phyloP scores from a whole-genome alignment of 2,329 filamentous ascomycete species.

The Trichoderma harzianum region DNA sequence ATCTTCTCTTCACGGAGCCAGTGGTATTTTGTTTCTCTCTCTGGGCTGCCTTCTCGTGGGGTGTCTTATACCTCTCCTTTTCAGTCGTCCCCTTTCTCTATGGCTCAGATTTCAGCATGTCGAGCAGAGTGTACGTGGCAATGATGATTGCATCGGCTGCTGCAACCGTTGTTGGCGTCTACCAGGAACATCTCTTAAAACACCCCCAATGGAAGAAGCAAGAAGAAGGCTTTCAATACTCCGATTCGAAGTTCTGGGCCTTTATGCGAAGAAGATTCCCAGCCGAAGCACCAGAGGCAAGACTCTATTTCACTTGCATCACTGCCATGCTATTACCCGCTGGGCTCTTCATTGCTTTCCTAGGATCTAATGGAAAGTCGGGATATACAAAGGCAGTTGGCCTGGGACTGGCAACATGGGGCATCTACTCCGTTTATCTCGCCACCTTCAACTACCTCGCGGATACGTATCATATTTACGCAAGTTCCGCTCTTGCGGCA shows the following conservation, averaged over 20 bases:
- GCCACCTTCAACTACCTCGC: conserved; percentile 92
- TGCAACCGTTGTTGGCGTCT: conserved; percentile 66
- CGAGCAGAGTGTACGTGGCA: conserved; percentile 69
- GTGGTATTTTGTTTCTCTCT: conserved; percentile 84
- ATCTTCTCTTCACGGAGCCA: conserved; percentile 70
- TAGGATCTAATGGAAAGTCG: conserved; percentile 26
- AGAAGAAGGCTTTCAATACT: conserved; percentile 24
- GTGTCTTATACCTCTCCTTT: conserved; percentile 81
- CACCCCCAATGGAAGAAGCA: conserved; percentile 35
- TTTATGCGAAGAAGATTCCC: conserved; percentile 46
- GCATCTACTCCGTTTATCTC: conserved; percentile 83
- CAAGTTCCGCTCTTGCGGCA: conserved; percentile 79
- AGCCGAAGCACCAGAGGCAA: conserved; percentile 64
- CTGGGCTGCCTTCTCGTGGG: conserved; percentile 90
- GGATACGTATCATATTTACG: conserved; percentile 81
- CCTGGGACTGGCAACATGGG: conserved; percentile 72
- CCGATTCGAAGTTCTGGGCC: conserved; percentile 39
- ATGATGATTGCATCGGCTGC: conserved; percentile 66
- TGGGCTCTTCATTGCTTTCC: conserved; percentile 60
- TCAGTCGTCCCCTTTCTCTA: conserved; percentile 78
- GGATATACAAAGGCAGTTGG: conserved; percentile 46
- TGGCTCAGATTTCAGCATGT: conserved; percentile 58
- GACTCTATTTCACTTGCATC: conserved; percentile 80
- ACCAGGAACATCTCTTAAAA: conserved; percentile 65
- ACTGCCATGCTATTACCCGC: conserved; percentile 71